Conservation (phyloP, 495 filamentous ascomycete genomes). For the Aspergillus nidulans region DNA sequence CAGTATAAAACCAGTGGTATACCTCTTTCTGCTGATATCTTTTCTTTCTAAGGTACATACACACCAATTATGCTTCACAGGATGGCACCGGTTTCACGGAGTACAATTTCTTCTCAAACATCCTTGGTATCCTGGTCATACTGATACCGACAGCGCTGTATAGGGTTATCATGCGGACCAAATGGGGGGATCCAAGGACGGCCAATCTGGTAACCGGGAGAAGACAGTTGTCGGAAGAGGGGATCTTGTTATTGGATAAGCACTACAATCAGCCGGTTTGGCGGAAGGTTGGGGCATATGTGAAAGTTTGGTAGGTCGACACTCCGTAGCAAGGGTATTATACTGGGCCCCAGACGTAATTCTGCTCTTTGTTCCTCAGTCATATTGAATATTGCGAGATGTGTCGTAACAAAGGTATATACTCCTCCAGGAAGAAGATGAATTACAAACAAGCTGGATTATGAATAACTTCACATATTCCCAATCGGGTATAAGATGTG, state of each 20-base stretch:
- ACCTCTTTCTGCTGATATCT: not conserved
- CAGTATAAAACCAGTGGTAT: constrained; percentile 3
- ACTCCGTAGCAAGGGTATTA: not conserved
- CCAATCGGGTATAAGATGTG: not conserved
- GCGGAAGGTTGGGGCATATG: constrained; percentile 19
- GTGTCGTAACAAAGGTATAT: too few species aligned
- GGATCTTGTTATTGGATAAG: constrained; percentile 21
- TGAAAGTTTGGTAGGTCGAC: constrained; percentile 19
- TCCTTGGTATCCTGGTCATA: constrained; percentile 8
- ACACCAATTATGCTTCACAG: too few species aligned
- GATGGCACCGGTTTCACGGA: constrained; percentile 3
- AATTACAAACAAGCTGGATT: too few species aligned
- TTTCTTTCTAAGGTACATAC: not conserved
- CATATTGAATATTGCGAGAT: too few species aligned
- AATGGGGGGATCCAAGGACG: constrained; percentile 20
- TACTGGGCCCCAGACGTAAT: not conserved
- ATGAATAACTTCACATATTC: not conserved
- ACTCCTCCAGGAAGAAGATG: not conserved
- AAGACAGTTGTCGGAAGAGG: constrained; percentile 11
- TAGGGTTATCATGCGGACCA: constrained; percentile 15
- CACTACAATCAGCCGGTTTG: constrained; percentile 21
- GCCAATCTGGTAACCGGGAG: constrained; percentile 24
- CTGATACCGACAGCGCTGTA: not conserved
- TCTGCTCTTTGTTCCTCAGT: too few species aligned
- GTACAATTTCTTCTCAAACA: constrained; percentile 17